A percentile compares a stretch with the other conserved stretches of the same genome.
These are phyloP conservation scores for Coemansia sp. DNA, from an alignment of 192 early-diverging fungal species.

Conservation along the genomic window DNA sequence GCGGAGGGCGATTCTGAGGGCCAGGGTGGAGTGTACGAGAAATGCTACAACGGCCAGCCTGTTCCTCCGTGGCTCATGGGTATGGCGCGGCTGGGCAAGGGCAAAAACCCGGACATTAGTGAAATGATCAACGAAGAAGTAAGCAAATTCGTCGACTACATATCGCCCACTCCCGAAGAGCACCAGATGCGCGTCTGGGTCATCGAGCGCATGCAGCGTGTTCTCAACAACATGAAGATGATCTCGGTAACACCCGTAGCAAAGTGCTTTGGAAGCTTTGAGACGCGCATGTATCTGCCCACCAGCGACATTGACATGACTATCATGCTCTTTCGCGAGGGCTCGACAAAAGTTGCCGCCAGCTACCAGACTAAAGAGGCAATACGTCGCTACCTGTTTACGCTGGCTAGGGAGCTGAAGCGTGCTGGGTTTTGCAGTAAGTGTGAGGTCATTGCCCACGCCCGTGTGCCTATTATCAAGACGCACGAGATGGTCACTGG, in stretches of 20 bases:
- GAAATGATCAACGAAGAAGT: constrained; percentile 65
- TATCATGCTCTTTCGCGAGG: constrained; percentile 31
- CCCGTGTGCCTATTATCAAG: constrained; percentile 92
- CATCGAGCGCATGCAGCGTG: constrained; percentile 60
- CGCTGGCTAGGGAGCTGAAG: constrained; percentile 53
- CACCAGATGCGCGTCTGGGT: constrained; percentile 72
- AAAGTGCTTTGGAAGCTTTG: constrained; percentile 83
- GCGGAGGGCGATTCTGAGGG: not conserved
- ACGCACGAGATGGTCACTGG: constrained; percentile 71
- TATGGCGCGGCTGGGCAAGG: constrained; percentile 25
- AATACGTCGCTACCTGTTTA: constrained; percentile 36
- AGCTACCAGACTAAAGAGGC: constrained; percentile 26
- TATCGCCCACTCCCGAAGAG: constrained; percentile 82
- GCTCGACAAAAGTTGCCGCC: constrained; percentile 6
- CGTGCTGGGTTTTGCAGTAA: constrained; percentile 40
- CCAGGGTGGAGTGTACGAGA: constrained; percentile 8
- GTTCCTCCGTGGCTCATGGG: constrained; percentile 52
- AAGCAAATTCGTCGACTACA: constrained; percentile 70
- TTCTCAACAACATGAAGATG: constrained; percentile 41
- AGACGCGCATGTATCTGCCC: constrained; percentile 84
- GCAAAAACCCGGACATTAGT: constrained; percentile 43
- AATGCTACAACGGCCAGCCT: constrained; percentile 43
- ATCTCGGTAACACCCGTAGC: constrained; percentile 26
- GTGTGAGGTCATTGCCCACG: constrained; percentile 63
- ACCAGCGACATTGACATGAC: constrained; percentile 74